These are phyloP conservation scores for Hypomontagnella submonticulosa DNA, from an alignment of 495 filamentous ascomycete genomes.

Conservation along the genomic window DNA sequence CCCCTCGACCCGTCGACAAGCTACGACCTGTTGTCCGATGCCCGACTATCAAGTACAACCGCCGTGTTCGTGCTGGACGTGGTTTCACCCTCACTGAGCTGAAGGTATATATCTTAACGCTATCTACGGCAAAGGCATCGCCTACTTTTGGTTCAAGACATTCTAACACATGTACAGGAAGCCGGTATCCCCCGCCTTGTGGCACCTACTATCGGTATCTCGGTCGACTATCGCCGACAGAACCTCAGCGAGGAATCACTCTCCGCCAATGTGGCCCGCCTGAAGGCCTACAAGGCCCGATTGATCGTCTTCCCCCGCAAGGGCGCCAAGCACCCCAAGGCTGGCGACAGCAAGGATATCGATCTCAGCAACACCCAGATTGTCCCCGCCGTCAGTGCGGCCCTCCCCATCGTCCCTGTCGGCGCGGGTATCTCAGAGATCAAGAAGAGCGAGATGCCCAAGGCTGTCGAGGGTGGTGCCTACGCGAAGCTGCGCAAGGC, in stretches of 20 bases:
- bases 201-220: constrained; percentile 94
- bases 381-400: constrained; percentile 64
- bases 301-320: constrained; percentile 98
- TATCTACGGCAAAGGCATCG: not conserved
- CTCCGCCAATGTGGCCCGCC: constrained; percentile 90
- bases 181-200: constrained; percentile 95
- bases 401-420: constrained; percentile 77
- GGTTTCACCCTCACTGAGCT: constrained; percentile 97
- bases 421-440: constrained; percentile 76
- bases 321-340: constrained; percentile 84
- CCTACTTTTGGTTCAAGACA: constrained; percentile 14
- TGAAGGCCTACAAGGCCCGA: constrained; percentile 93
- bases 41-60: constrained; percentile 96
- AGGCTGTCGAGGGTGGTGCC: constrained; percentile 79
- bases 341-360: constrained; percentile 85
- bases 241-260: constrained; percentile 97
- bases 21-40: constrained; percentile 94
- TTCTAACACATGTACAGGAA: constrained; percentile 68
- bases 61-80: constrained; percentile 93
- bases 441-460: constrained; percentile 80
- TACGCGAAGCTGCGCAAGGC: constrained; percentile 87
- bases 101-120: constrained; percentile 74
- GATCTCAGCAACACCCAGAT: constrained; percentile 83
- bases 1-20: constrained; percentile 96
- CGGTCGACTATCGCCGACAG: constrained; percentile 93